Percentiles rank a stretch among this genome's conserved stretches.
Conservation (phyloP, 2,329 filamentous ascomycete genomes). For the Stagonosporopsis cucurbitacearum region DNA sequence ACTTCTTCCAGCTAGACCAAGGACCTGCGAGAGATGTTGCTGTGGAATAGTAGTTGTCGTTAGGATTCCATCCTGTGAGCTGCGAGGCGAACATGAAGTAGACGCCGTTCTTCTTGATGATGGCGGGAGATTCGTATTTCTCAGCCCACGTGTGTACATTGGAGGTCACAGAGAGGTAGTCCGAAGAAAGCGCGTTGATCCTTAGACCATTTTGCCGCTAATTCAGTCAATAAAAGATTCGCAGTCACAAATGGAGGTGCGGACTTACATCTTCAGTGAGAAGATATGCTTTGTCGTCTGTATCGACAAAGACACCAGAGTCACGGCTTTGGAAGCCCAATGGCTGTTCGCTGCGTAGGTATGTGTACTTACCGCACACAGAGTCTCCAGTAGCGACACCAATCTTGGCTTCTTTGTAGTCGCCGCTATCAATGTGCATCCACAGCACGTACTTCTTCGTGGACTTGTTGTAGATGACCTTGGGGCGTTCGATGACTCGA, state of each 20-base stretch:
- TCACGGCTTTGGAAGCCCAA: slow-evolving; percentile 62
- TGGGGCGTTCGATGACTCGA: slow-evolving; percentile 70
- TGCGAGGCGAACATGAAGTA: slow-evolving; percentile 71
- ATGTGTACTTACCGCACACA: slow-evolving; percentile 67
- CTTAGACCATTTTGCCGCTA: slow-evolving; percentile 64
- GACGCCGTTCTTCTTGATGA: slow-evolving; percentile 64
- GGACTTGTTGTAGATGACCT: slow-evolving; percentile 71
- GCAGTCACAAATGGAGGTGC: not conserved
- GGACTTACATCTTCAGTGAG: slow-evolving; percentile 66
- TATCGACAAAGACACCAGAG: slow-evolving; percentile 67
- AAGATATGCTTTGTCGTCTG: slow-evolving; percentile 66
- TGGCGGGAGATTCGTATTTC: slow-evolving; percentile 67
- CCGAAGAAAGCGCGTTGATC: slow-evolving; percentile 62
- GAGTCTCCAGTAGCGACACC: slow-evolving; percentile 66
- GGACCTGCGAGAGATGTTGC: slow-evolving; percentile 63
- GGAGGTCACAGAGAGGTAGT: slow-evolving; percentile 61
- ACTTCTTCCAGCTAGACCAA: slow-evolving; percentile 67
- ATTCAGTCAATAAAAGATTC: slow-evolving; percentile 1
- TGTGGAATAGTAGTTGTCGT: slow-evolving; percentile 70
- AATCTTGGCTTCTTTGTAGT: slow-evolving; percentile 68
- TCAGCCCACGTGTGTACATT: slow-evolving; percentile 61
- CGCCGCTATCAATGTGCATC: slow-evolving; percentile 69
- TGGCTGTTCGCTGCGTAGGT: slow-evolving; percentile 56
- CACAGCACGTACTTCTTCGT: slow-evolving; percentile 71
- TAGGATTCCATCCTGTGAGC: slow-evolving; percentile 60